phyloP scores from a whole-genome alignment of 768 basidiomycete genomes.

The Mycena rosella region DNA sequence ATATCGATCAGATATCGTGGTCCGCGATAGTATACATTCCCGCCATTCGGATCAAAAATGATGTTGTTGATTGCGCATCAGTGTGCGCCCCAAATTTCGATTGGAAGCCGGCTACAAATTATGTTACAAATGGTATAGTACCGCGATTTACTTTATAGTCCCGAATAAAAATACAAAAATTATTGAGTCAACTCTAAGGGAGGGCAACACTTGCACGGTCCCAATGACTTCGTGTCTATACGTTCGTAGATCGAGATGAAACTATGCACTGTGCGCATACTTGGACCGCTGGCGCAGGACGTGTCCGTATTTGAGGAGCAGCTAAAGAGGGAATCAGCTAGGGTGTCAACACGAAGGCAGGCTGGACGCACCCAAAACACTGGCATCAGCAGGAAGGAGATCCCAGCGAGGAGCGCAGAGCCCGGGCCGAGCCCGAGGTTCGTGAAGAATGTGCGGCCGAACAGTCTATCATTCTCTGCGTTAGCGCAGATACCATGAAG shows the following conservation, averaged over 20 bases:
- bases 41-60: no score
- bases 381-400: slow-evolving; percentile 41
- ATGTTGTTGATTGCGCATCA: no score
- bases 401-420: slow-evolving; percentile 42
- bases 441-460: slow-evolving; percentile 39
- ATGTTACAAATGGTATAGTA: no score
- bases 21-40: no score
- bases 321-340: not conserved
- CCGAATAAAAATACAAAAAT: no score
- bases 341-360: not conserved
- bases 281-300: slow-evolving; percentile 33
- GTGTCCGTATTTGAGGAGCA: slow-evolving; percentile 35
- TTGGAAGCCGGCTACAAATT: no score
- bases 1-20: no score
- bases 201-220: slow-evolving; percentile 7
- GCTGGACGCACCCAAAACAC: slow-evolving; percentile 36
- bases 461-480: slow-evolving; percentile 33
- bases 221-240: not conserved
- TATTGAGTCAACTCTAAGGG: not conserved
- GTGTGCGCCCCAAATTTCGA: no score
- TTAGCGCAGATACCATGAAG: not conserved
- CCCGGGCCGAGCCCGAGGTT: slow-evolving; percentile 44
- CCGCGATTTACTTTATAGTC: no score
- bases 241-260: no score
- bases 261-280: slow-evolving; percentile 35